Base-by-base conservation (phyloP, 108 stramenopile genomes). In the Skeletonema potamos region DNA sequence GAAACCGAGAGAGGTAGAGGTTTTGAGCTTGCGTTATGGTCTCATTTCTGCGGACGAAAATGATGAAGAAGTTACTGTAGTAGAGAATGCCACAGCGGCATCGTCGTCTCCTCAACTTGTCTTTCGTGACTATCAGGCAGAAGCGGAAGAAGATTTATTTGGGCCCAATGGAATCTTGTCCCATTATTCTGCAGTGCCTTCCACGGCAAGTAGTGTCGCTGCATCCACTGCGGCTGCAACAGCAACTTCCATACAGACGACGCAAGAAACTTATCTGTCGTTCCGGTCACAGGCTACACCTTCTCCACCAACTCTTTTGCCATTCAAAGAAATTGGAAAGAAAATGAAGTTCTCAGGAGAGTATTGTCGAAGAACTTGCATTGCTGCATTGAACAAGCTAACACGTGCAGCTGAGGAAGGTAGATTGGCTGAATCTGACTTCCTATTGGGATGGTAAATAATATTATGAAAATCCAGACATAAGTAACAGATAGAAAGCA, bases 241-340 rank as follows among this genome's bases (percentile, higher is more conserved):
- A 32, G 1, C 41, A 6, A 44, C 39, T 13, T 9, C 30, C 43
- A 26, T 17, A 11, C 43, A 12, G 18, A 27, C 18, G 13, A 62
- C 54, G 1, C 17, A 24, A 43, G 70, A 32, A 3, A 26, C 29
- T 6, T 26, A 43, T 9, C 10, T 51, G 48, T 6, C 48, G 6
- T 15, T 22, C 22, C 6, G 22, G 15, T 12, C 17, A 39, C 27
- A 24, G 58, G 74, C 41, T 39, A 20, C 34, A 60, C 8, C 29
- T 6, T 27, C 27, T 22, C n/a, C 63, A 20, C 32, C 33, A 11
- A 37, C 77, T 27, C 41, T 80, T 0, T 37, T 92, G 77, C 80
- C 76, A 26, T 94, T 90, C 72, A 75, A 71, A 15, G 93, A 94
- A 83, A 86, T 94, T 39, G 93, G 89, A 15, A 85, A 87, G 69